Evolutionary conservation across 2,329 filamentous ascomycete species (phyloP), one percentile per base, ranked within the genome.

Genomic region (Xylaria sp.): DNA sequence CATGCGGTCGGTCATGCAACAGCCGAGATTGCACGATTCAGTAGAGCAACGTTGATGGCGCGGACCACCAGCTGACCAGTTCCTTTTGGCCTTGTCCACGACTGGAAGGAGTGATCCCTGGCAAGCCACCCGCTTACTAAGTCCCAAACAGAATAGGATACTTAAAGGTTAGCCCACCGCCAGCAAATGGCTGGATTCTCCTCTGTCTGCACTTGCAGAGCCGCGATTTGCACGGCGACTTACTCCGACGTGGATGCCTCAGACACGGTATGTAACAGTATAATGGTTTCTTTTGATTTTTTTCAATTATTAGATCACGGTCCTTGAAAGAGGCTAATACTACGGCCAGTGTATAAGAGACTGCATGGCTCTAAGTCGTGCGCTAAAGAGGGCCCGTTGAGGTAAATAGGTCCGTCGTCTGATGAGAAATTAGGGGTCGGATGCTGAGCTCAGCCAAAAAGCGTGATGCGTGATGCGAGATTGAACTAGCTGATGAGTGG

Each of bases 401-500:
- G 12, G 48, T 18, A 6, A 39, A 52, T 61, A 28, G 15, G 28
- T 59, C 54, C 20, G 48, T 25, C 25, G 37, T 51, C 25, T 28
- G 13, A 37, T 23, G 41, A 15, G 58, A 63, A 59, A 66, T 56
- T 59, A 69, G 51, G 23, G 46, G 58, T 34, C 20, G n/a, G 1
- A 55, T 63, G 63, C 63, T 66, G 63, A 63, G 63, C 28, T 65
- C 67, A 66, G 63, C 63, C 37, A 66, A 62, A 48, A 44, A 54
- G 28, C 6, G 44, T 28, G 52, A 64, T 28, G 28, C 28, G 28
- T 28, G 28, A 28, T 7, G 15, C 54, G 32, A 20, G 52, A 63
- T 63, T 20, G 50, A 50, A 28, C 37, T 23, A 57, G 44, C 23
- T n/a, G n/a, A 13, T 39, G 54, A 56, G 12, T 56, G 37, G 13